A percentile compares a stretch with the other conserved stretches of the same genome.
These are phyloP conservation scores for Fusarium albosuccineum DNA, from an alignment of 2,329 filamentous ascomycete species.

Conservation along the genomic window DNA sequence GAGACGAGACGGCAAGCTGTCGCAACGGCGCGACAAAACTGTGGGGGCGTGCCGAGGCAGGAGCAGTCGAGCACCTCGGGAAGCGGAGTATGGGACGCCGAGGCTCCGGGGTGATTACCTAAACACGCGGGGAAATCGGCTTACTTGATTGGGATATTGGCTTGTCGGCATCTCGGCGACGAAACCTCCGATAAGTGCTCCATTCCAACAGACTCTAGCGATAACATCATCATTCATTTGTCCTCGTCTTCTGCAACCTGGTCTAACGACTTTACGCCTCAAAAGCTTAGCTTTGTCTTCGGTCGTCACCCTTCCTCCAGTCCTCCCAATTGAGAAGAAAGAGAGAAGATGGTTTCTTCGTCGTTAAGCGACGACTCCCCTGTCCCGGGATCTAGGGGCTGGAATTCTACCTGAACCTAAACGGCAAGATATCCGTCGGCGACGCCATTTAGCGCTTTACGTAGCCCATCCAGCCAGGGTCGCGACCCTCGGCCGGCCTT, in stretches of 20 bases:
- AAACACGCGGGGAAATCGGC: neutral
- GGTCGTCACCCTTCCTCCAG: neutral
- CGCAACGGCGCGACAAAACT: conserved; percentile 22
- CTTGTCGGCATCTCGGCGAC: conserved; percentile 3
- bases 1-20: conserved; percentile 33
- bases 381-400: conserved; percentile 7
- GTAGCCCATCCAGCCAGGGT: neutral
- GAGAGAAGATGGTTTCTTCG: neutral
- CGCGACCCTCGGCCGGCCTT: neutral
- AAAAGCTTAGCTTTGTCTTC: neutral
- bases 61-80: conserved; percentile 24
- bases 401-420: conserved; percentile 34
- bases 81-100: conserved; percentile 26
- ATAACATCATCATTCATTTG: neutral
- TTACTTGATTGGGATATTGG: neutral
- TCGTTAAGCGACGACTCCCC: neutral
- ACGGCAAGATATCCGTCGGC: neutral
- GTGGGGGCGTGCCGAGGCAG: conserved; percentile 51
- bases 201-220: neutral
- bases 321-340: no score
- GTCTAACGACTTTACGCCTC: neutral
- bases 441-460: neutral
- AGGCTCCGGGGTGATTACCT: conserved; percentile 34
- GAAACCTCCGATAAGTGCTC: neutral
- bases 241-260: neutral